Evolutionary conservation across 225 moss, liverwort and hornwort species (phyloP), one percentile per base, ranked within the genome.

Genomic region (Straminergon stramineum): DNA sequence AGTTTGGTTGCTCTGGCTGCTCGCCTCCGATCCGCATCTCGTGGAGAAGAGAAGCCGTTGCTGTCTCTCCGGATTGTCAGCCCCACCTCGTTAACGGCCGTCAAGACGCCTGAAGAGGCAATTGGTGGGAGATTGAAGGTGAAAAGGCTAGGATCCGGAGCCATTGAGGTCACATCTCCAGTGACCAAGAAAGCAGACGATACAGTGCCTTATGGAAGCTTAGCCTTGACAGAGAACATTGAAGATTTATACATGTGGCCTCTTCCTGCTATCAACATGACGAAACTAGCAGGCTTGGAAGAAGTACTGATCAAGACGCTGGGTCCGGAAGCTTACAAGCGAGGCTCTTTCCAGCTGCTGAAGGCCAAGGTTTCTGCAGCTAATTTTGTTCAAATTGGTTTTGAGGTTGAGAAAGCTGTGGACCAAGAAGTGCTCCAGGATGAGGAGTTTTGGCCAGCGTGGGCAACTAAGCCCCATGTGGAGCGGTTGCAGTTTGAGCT

Each of bases 291-390:
- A 81, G 93, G 90, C 75, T 88, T 98, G 88, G 98, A 98, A 89
- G 91, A 92, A 88, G 94, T 96, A 35, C 73, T 98, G 48, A 39
- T 96, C 43, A 92, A 92, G 90, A 89, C 92, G 43, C 85, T 98
- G 91, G 98, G 98, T 37, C 93, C 92, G 51, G 89, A 92, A 51
- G 96, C 96, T 58, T 93, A 95, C 73, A 90, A 92, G 79, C 90
- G 84, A 82, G 96, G 95, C 60, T 98, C 98, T 11, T 91, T 96
- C 86, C 96, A 93, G 89, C 96, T 98, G 41, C 43, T 96, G 41
- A 96, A 93, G 86, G 98, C 96, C 13, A 98, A 96, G 90, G 96
- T 96, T n/a, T 89, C 93, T 35, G 98, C 96, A 15, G 94, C 98
- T 27, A 96, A 91, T 90, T 96, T 98, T 89, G 98, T 98, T 24